Conservation (phyloP, 371 early-diverging fungal genomes). For the Apophysomyces sp. region DNA sequence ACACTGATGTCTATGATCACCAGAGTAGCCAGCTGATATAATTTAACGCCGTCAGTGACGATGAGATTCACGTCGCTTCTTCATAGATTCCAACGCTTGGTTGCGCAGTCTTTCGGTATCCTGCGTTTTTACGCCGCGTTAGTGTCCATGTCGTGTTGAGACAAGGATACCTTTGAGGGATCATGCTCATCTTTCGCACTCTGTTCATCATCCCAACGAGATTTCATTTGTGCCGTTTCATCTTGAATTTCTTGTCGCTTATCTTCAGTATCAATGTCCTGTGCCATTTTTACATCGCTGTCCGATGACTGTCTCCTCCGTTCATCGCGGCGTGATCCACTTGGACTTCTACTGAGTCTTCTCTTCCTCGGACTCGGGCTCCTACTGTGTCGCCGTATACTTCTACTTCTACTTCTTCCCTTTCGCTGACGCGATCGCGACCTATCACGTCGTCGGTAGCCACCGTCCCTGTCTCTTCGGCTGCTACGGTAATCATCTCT, state of each 20-base stretch:
- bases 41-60: not conserved
- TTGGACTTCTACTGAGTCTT: conserved; percentile 2
- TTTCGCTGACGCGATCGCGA: conserved; percentile 6
- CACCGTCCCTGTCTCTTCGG: conserved; percentile 7
- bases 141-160: not conserved
- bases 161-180: not conserved
- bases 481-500: conserved; percentile 22
- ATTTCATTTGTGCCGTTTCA: not conserved
- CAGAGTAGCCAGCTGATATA: not conserved
- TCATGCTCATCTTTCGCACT: not conserved
- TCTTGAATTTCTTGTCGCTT: not conserved
- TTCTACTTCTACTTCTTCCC: conserved; percentile 9
- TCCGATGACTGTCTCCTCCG: not conserved
- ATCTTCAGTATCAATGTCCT: not conserved
- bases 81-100: conserved; percentile 19
- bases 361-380: conserved; percentile 5
- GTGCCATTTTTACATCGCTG: not conserved
- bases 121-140: not conserved
- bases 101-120: conserved; percentile 15
- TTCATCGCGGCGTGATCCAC: not conserved
- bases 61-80: conserved; percentile 9
- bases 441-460: conserved; percentile 8
- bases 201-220: not conserved
- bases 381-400: not conserved
- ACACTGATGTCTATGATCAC: not conserved